Base-by-base conservation (phyloP, 2,329 filamentous ascomycete species). In the Paraphaeosphaeria minitans region DNA sequence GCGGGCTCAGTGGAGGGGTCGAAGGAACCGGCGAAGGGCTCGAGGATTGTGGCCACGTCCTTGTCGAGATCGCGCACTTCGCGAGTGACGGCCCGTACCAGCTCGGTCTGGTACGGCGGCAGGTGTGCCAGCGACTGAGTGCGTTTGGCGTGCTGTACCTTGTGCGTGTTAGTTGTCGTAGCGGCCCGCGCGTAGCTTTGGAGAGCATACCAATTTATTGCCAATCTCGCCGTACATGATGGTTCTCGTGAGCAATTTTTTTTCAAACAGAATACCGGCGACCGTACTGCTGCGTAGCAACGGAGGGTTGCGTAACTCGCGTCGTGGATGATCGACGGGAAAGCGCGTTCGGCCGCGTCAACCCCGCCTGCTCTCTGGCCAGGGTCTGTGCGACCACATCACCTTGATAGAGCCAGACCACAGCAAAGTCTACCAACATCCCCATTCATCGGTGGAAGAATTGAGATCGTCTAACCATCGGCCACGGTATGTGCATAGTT, bases 81-180 rank as follows among this genome's bases (percentile, higher is more conserved):
- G 69, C 93, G 89, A 2, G 92, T 90, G 50, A 96, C 90, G 21
- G 87, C 86, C 57, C 93, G 93, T 55, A 98, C 92, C 46, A 96
- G 85, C 73, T 98, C 95, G 29, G 93, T 89, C 78, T 96, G 93
- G 76, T 98, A 98, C 3, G 93, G 89, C 0, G 95, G 95, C 2
- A 99, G 85, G 75, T 96, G 88, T 33, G 88, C 81, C 56, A 99
- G 86, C 65, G 91, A 90, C 78, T 95, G 92, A 19, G 91, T 96
- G 74, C 95, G 88, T 84, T 98, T 98, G 76, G 95, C 95, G 82
- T 98, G 91, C 82, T 94, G 90, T 68, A 96, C 93, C 92, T 97
- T 64, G 43, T 35, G 37, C 10, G 31, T 43, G 37, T 52, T 19
- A 52, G 33, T 53, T 9, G 16, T 39, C 14, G 27, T 42, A 37